These are phyloP conservation scores for Rhizoclosmatium sp. DNA, from an alignment of 192 early-diverging fungal genomes.

Conservation along the genomic window DNA sequence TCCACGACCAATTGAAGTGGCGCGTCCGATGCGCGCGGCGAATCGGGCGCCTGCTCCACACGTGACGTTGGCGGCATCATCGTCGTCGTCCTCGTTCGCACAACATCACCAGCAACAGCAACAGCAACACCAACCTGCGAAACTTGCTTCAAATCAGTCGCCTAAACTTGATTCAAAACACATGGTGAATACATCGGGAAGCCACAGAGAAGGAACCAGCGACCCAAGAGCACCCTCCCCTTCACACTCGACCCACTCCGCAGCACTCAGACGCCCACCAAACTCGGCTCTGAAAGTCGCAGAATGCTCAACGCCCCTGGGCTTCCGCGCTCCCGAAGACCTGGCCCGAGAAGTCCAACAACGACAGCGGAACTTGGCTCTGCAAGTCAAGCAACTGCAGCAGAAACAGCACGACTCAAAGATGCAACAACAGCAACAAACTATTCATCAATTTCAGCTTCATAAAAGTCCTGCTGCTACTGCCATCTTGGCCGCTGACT, in stretches of 20 bases:
- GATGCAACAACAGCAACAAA: neutral
- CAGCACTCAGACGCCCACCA: neutral
- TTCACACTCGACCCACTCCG: neutral
- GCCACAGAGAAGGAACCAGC: neutral
- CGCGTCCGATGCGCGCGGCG: slow-evolving; percentile 2
- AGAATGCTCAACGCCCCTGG: slow-evolving; percentile 11
- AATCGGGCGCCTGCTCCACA: neutral
- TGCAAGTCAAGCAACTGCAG: neutral
- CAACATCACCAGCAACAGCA: neutral
- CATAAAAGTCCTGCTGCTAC: neutral
- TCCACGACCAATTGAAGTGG: neutral
- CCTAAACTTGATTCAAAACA: neutral
- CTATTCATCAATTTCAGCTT: neutral
- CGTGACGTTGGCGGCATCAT: too few species aligned
- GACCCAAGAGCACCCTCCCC: too few species aligned
- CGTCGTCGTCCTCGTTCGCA: too few species aligned
- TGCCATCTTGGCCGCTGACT: neutral
- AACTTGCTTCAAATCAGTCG: neutral
- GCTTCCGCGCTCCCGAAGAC: slow-evolving; percentile 7
- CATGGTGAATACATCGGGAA: neutral
- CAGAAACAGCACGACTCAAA: neutral
- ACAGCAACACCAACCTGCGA: neutral
- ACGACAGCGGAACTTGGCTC: neutral
- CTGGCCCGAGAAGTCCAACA: neutral
- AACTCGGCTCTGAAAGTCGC: neutral